Conservation (phyloP, 352 stramenopile species). For the Pythium coloratum region DNA sequence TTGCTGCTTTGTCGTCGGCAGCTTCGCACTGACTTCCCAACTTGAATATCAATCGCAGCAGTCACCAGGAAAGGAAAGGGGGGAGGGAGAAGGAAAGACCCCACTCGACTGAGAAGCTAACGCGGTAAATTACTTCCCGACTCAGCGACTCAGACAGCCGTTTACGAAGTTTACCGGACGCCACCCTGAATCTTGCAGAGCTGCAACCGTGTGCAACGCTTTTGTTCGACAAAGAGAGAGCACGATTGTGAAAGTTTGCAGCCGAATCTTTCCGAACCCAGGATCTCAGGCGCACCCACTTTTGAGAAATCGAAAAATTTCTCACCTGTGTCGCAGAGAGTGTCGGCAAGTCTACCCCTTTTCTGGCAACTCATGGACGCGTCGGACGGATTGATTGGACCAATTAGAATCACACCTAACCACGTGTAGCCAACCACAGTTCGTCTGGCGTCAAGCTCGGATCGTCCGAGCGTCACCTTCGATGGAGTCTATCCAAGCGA, state of each 20-base stretch:
- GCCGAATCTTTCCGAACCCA: slow-evolving; percentile 11
- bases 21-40: slow-evolving; percentile 29
- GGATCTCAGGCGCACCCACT: not conserved
- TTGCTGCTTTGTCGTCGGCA: slow-evolving; percentile 9
- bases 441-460: not conserved
- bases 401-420: slow-evolving; percentile 7
- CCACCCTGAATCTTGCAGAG: not conserved
- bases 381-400: not conserved
- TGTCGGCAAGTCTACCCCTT: not conserved
- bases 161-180: not conserved
- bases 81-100: slow-evolving; percentile 11
- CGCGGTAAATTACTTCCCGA: slow-evolving; percentile 3
- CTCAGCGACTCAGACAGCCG: not conserved
- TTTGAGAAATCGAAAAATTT: slow-evolving; percentile 5
- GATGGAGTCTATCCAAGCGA: not conserved
- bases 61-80: slow-evolving; percentile 1
- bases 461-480: not conserved
- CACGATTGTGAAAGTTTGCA: not conserved
- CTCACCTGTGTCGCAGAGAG: not conserved
- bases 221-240: not conserved
- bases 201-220: not conserved
- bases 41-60: slow-evolving; percentile 29
- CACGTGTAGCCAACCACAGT: not conserved
- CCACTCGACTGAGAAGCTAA: slow-evolving; percentile 1
- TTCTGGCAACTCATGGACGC: not conserved